Evolutionary conservation across 495 filamentous ascomycete genomes (phyloP).

Genomic region (Acidomyces sp.): DNA sequence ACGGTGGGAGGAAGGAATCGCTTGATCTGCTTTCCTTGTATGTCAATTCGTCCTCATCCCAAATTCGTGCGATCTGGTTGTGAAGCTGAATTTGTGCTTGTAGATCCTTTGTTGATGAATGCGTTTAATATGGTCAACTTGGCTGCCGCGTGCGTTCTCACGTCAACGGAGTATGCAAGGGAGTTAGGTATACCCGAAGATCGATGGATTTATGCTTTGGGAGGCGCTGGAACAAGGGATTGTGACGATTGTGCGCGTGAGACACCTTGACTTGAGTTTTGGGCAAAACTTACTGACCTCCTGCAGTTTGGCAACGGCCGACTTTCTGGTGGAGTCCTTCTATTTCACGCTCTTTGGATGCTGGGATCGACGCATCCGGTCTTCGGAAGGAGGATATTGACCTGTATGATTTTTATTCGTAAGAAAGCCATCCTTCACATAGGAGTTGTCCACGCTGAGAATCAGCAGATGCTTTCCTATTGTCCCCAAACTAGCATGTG

Average conservation of each 20-base stretch:
- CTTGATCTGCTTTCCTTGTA: conserved; percentile 43
- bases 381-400: conserved; percentile 35
- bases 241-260: conserved; percentile 31
- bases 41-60: background rate
- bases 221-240: conserved; percentile 41
- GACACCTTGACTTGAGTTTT: background rate
- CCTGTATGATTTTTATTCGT: conserved; percentile 45
- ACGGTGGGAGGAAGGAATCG: conserved; percentile 37
- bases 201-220: conserved; percentile 44
- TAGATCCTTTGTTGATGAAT: conserved; percentile 49
- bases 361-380: conserved; percentile 28
- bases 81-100: background rate
- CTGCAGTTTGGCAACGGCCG: conserved; percentile 41
- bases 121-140: conserved; percentile 48
- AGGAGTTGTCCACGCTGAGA: conserved; percentile 2
- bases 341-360: conserved; percentile 40
- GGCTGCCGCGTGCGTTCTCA: conserved; percentile 40
- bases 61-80: background rate
- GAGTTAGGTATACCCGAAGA: conserved; percentile 37
- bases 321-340: conserved; percentile 37
- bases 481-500: conserved; percentile 43
- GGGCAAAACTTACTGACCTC: conserved; percentile 6
- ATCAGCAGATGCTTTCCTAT: conserved; percentile 41
- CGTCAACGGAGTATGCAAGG: conserved; percentile 35
- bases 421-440: conserved; percentile 2